Conservation (phyloP, 257 asterid species). For the Echium plantagineum region DNA sequence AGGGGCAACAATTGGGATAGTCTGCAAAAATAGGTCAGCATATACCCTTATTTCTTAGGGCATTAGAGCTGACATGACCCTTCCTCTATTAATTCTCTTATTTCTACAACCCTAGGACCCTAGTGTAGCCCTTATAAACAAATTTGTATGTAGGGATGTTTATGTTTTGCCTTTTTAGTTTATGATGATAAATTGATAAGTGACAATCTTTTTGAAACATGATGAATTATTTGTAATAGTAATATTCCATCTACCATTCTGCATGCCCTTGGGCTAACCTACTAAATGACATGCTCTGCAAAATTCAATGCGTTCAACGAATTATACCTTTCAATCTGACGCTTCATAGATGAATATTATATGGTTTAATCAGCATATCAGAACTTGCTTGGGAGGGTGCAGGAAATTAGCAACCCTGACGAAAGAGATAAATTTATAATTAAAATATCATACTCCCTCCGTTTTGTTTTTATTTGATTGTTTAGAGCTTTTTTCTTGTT, state of each 20-base stretch:
- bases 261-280: background rate
- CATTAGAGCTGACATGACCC: background rate
- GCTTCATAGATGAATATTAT: background rate
- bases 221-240: background rate
- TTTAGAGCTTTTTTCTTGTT: too few species aligned
- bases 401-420: too few species aligned
- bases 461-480: too few species aligned
- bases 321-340: background rate
- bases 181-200: background rate
- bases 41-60: background rate
- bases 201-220: background rate
- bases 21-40: background rate
- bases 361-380: too few species aligned
- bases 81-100: conserved; percentile 2
- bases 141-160: conserved; percentile 6
- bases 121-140: conserved; percentile 1
- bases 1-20: background rate
- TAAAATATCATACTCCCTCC: too few species aligned
- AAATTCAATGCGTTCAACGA: too few species aligned
- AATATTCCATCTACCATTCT: too few species aligned
- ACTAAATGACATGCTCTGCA: background rate
- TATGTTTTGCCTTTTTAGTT: conserved; percentile 2
- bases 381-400: too few species aligned
- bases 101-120: background rate
- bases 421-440: too few species aligned